These are phyloP conservation scores for Pleurotus salmoneostramineus DNA, from an alignment of 768 basidiomycete species.

Conservation along the genomic window DNA sequence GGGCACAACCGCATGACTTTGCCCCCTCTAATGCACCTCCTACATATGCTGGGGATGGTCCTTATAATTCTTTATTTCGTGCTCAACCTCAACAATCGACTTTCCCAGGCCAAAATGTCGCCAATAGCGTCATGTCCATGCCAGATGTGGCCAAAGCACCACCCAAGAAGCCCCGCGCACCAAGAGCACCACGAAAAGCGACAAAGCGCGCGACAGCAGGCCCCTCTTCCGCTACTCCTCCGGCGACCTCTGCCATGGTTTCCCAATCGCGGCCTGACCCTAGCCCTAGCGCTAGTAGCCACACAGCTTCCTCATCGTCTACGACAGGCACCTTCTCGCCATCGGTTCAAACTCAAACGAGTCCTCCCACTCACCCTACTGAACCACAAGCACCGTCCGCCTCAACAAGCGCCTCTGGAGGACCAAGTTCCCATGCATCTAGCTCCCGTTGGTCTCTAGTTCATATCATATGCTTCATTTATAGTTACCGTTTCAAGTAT, in stretches of 20 bases:
- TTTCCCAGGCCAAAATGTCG: too few relatives aligned
- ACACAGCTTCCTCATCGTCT: not conserved
- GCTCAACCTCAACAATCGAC: conserved; percentile 7
- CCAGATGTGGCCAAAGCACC: not conserved
- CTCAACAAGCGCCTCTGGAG: too few relatives aligned
- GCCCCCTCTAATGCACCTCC: conserved; percentile 24
- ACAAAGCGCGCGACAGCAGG: not conserved
- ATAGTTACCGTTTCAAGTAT: not conserved
- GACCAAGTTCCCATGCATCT: not conserved
- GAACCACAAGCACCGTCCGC: not conserved
- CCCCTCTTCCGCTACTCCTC: too few relatives aligned
- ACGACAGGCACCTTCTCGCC: not conserved
- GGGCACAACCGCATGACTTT: conserved; percentile 35
- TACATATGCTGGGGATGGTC: conserved; percentile 28
- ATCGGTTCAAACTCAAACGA: not conserved
- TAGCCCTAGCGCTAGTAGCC: not conserved
- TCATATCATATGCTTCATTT: not conserved
- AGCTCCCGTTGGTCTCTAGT: not conserved
- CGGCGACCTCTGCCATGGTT: too few relatives aligned
- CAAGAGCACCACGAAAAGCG: not conserved
- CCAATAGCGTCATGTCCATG: too few relatives aligned
- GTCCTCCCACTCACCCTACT: not conserved
- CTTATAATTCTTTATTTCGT: conserved; percentile 38
- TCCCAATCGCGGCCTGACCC: too few relatives aligned
- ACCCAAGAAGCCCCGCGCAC: not conserved